Conservation (phyloP, 768 basidiomycete genomes). For the Agaricus blazei region DNA sequence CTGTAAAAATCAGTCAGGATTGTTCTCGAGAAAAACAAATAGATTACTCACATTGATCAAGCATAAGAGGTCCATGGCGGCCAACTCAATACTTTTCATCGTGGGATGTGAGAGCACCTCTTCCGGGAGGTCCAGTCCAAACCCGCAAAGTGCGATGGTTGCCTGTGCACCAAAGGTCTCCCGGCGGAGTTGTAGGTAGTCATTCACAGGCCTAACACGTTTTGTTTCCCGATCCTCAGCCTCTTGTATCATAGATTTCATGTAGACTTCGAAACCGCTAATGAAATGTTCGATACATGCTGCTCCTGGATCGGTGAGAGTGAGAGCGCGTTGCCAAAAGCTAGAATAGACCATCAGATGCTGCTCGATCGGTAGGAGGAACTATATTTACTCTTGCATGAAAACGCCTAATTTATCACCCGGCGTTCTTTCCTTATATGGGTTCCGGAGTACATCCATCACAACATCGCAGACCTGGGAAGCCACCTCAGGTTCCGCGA, state of each 20-base stretch:
- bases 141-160: slow-evolving; percentile 13
- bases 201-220: slow-evolving; percentile 9
- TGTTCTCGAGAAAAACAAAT: not conserved
- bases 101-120: slow-evolving; percentile 17
- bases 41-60: slow-evolving; percentile 14
- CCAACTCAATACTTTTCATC: slow-evolving; percentile 10
- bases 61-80: slow-evolving; percentile 14
- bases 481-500: slow-evolving; percentile 11
- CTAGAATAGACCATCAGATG: not conserved
- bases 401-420: slow-evolving; percentile 13
- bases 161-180: slow-evolving; percentile 16
- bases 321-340: slow-evolving; percentile 15
- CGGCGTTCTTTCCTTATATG: slow-evolving; percentile 14
- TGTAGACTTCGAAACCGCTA: slow-evolving; percentile 13
- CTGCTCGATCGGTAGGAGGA: not conserved
- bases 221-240: slow-evolving; percentile 12
- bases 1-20: slow-evolving; percentile 4
- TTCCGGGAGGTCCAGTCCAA: slow-evolving; percentile 18
- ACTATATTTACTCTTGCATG: slow-evolving; percentile 6
- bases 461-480: slow-evolving; percentile 13
- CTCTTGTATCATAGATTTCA: slow-evolving; percentile 15
- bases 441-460: slow-evolving; percentile 18
- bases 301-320: slow-evolving; percentile 7
- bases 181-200: slow-evolving; percentile 16
- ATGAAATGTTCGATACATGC: slow-evolving; percentile 14